Percentiles rank a stretch among this genome's conserved stretches.
Evolutionary conservation across 805 yeast genomes (phyloP).

Genomic region (Jamesozyma spencerorum): DNA sequence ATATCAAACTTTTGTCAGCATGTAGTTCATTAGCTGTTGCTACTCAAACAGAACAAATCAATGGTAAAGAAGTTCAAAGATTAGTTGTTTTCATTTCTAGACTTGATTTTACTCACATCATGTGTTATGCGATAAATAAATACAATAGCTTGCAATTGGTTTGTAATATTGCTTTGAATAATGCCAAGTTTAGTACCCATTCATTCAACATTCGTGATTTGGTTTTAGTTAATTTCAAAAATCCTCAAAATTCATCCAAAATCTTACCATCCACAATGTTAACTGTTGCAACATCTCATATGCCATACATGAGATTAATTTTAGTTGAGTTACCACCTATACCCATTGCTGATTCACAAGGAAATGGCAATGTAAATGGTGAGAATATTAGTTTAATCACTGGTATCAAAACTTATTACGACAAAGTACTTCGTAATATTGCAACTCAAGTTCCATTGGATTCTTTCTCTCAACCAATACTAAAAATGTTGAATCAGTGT

Average conservation of each 20-base stretch:
- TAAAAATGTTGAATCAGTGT: constrained; percentile 10
- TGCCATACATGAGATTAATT: constrained; percentile 66
- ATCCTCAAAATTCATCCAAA: not conserved
- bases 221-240: constrained; percentile 45
- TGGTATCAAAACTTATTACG: constrained; percentile 12
- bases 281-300: constrained; percentile 66
- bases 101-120: constrained; percentile 48
- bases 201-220: constrained; percentile 37
- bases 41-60: constrained; percentile 7
- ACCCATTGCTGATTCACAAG: not conserved
- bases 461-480: constrained; percentile 24
- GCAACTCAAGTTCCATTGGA: constrained; percentile 24
- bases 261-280: constrained; percentile 19
- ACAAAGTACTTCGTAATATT: constrained; percentile 21
- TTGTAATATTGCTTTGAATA: constrained; percentile 52
- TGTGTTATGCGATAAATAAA: constrained; percentile 30
- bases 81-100: constrained; percentile 48
- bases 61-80: constrained; percentile 8
- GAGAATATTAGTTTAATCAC: not conserved
- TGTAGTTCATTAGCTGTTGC: constrained; percentile 44
- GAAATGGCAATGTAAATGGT: not conserved
- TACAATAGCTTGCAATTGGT: constrained; percentile 27
- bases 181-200: constrained; percentile 59
- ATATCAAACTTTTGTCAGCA: constrained; percentile 36
- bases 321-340: constrained; percentile 38